Evolutionary conservation across 1,139 yeast genomes (phyloP).

Genomic region (Lodderomyces parapsilosis): DNA sequence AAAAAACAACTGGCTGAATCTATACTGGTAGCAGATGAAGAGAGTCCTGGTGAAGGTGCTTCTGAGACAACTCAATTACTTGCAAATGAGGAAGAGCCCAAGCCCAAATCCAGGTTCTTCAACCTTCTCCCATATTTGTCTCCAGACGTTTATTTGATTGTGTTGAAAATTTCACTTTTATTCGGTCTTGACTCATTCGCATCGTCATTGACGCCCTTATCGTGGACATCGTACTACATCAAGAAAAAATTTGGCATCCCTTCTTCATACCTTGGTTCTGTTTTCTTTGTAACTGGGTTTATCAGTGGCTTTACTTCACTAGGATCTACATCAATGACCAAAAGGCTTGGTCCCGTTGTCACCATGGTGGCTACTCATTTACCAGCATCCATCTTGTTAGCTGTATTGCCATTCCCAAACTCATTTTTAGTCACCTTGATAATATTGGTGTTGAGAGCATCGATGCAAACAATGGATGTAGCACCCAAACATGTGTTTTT

Average conservation of each 20-base stretch:
- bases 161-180: conserved; percentile 34
- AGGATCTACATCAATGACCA: conserved; percentile 41
- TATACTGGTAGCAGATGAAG: conserved; percentile 1
- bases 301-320: conserved; percentile 42
- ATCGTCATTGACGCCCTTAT: conserved; percentile 41
- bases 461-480: conserved; percentile 44
- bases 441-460: conserved; percentile 32
- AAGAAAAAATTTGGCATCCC: conserved; percentile 33
- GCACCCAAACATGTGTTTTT: conserved; percentile 46
- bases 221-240: conserved; percentile 46
- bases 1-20: conserved; percentile 3
- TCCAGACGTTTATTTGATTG: conserved; percentile 20
- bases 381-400: conserved; percentile 40
- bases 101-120: conserved; percentile 6
- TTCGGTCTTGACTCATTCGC: conserved; percentile 46
- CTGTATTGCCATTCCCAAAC: conserved; percentile 35
- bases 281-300: conserved; percentile 39
- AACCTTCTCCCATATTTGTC: conserved; percentile 22
- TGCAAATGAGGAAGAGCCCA: conserved; percentile 4
- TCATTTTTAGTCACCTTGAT: conserved; percentile 28
- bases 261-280: conserved; percentile 35
- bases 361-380: conserved; percentile 47
- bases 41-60: neutral
- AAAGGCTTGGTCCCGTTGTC: conserved; percentile 41
- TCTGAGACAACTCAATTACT: conserved; percentile 16